phyloP scores from a whole-genome alignment of 208 protist species.

The Leishmania aethiopica region DNA sequence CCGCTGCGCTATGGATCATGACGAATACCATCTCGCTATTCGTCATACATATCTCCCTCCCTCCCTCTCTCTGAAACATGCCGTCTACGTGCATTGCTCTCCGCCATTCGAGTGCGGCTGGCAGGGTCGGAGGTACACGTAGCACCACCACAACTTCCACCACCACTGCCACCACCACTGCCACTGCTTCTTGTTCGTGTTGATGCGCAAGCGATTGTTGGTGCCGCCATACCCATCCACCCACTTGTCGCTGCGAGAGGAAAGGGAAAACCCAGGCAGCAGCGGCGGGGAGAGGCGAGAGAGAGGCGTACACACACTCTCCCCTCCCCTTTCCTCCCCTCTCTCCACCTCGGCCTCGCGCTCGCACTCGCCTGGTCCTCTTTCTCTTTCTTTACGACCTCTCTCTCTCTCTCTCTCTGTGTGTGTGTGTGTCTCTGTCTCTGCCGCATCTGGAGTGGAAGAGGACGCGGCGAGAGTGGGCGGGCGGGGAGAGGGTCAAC shows the following conservation, averaged over 20 bases:
- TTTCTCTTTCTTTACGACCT: neutral
- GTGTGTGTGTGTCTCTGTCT: neutral
- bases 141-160: neutral
- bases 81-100: neutral
- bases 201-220: neutral
- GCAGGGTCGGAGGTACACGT: neutral
- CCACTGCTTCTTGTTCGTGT: neutral
- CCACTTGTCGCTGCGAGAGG: neutral
- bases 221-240: neutral
- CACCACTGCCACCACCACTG: neutral
- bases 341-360: neutral
- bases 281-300: neutral
- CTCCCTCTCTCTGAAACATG: neutral
- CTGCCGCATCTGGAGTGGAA: neutral
- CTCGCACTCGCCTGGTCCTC: neutral
- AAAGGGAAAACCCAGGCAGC: neutral
- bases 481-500: neutral
- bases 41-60: neutral
- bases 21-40: neutral
- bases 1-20: neutral
- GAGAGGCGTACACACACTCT: too few relatives aligned
- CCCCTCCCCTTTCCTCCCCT: neutral
- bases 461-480: neutral
- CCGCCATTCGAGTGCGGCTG: neutral
- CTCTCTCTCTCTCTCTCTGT: too few relatives aligned